Conservation (phyloP, 208 protist genomes). For the Vickermania ingenoplastis region DNA sequence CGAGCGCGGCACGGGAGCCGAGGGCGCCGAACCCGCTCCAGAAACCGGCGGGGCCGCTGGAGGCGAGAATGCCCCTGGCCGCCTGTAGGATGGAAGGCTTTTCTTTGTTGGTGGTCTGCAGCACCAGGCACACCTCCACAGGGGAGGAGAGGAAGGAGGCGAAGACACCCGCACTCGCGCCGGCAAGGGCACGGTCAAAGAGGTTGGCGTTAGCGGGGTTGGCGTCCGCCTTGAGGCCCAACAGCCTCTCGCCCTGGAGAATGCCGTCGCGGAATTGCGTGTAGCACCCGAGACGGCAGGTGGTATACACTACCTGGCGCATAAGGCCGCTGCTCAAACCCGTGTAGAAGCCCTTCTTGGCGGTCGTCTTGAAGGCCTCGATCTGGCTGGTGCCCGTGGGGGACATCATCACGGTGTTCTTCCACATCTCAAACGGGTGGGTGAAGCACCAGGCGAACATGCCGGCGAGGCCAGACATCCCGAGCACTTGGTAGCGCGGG, state of each 20-base stretch:
- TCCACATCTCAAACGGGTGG: slow-evolving; percentile 91
- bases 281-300: slow-evolving; percentile 82
- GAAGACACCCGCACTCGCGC: slow-evolving; percentile 66
- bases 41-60: slow-evolving; percentile 52
- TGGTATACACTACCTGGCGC: slow-evolving; percentile 89
- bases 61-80: slow-evolving; percentile 23
- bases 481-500: slow-evolving; percentile 48
- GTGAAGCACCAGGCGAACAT: slow-evolving; percentile 86
- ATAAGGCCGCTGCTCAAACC: slow-evolving; percentile 65
- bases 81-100: slow-evolving; percentile 49
- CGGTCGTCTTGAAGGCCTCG: slow-evolving; percentile 29
- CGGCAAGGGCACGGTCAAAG: slow-evolving; percentile 67
- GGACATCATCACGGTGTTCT: slow-evolving; percentile 86
- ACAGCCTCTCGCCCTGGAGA: slow-evolving; percentile 25
- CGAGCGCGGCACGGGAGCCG: slow-evolving; percentile 69
- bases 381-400: slow-evolving; percentile 37
- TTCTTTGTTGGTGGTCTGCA: slow-evolving; percentile 75
- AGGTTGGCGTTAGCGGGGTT: slow-evolving; percentile 42
- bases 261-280: slow-evolving; percentile 81
- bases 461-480: slow-evolving; percentile 69
- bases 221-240: slow-evolving; percentile 27
- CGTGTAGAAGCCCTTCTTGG: slow-evolving; percentile 70
- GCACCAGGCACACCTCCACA: slow-evolving; percentile 85
- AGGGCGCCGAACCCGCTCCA: slow-evolving; percentile 82
- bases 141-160: slow-evolving; percentile 82